Base-by-base conservation (phyloP, 2,329 filamentous ascomycete species). In the Ophiocordyceps camponoti-rufipedis region DNA sequence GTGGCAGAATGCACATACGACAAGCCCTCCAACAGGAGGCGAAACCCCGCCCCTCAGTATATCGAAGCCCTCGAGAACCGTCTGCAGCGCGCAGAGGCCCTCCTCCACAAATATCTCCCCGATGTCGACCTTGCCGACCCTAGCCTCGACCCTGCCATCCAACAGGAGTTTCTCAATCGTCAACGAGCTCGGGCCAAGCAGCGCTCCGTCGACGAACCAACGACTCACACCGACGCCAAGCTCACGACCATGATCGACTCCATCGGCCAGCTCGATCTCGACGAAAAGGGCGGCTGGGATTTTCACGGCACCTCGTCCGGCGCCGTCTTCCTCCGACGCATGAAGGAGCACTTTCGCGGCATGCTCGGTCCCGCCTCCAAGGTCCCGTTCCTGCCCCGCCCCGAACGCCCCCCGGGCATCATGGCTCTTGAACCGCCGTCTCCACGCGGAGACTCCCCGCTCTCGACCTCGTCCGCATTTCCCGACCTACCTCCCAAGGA, bases 261-360 rank as follows among this genome's bases (percentile, higher is more conserved):
- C 40, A 86, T 89, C 3, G 91, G 89, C 33, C 84, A 88, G 58
- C 71, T 98, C 16, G 89, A 96, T 55, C 71, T 96, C 32, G 87
- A 94, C 54, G 89, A 96, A 53, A 78, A 80, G 54, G 89, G 89
- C 40, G 79, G 91, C 54, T 94, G 87, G 79, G 88, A 96, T 61
- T 98, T 94, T 55, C 86, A 94, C 57, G 91, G 91, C 43, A 83
- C 85, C 51, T 95, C 89, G 0, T 96, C 91, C 0, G 88, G 89
- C 3, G 74, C 88, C 41, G 85, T 89, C 50, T 98, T 95, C 59
- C 73, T 95, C 53, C 76, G 78, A 51, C 79, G 85, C 46, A 81
- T 98, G 73, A 82, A 86, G 55, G 84, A 93, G 55, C 83, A 94
- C 56, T 85, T 95, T 52, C 82, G 85, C 41, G 78, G 80, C 49